A percentile compares a stretch with the other conserved stretches of the same genome.
Conservation (phyloP, 768 basidiomycete species). For the Leccinum truebloodii region DNA sequence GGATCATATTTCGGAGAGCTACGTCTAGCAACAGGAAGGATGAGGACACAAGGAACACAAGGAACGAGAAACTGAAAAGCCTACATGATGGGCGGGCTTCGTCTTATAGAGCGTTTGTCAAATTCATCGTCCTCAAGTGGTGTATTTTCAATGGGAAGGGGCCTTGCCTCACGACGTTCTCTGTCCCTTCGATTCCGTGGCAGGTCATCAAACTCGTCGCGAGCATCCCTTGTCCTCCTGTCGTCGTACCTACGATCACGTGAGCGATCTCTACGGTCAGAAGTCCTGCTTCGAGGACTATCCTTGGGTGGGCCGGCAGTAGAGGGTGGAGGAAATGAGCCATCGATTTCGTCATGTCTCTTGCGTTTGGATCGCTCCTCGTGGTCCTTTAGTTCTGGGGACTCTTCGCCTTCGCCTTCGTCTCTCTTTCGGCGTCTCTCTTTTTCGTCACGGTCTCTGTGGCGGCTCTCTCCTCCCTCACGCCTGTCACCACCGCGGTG, state of each 20-base stretch:
- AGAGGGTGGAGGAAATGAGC: slow-evolving; percentile 45
- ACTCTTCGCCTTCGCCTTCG: slow-evolving; percentile 57
- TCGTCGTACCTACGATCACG: slow-evolving; percentile 60
- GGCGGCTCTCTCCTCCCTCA: slow-evolving; percentile 55
- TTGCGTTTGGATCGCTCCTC: slow-evolving; percentile 70
- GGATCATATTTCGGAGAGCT: slow-evolving; percentile 72
- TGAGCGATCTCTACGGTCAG: slow-evolving; percentile 49
- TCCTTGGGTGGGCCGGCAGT: slow-evolving; percentile 39
- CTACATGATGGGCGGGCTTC: slow-evolving; percentile 47
- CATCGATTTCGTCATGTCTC: slow-evolving; percentile 54
- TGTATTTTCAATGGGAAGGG: slow-evolving; percentile 43
- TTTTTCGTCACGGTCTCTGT: slow-evolving; percentile 51
- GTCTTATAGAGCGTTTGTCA: slow-evolving; percentile 36
- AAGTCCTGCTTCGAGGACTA: slow-evolving; percentile 47
- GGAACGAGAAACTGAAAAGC: slow-evolving; percentile 20
- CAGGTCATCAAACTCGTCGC: slow-evolving; percentile 66
- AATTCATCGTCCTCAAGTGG: slow-evolving; percentile 36
- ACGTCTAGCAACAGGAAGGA: slow-evolving; percentile 44
- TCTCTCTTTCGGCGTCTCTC: slow-evolving; percentile 71
- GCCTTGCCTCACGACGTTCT: slow-evolving; percentile 42
- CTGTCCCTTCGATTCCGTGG: slow-evolving; percentile 45
- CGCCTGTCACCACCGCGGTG: slow-evolving; percentile 50
- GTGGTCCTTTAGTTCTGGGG: slow-evolving; percentile 41
- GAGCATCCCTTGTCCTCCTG: slow-evolving; percentile 42
- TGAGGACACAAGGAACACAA: slow-evolving; percentile 6